Evolutionary conservation across 1,139 yeast genomes (phyloP).

Genomic region (Lodderomyces pseudojiufengensis): DNA sequence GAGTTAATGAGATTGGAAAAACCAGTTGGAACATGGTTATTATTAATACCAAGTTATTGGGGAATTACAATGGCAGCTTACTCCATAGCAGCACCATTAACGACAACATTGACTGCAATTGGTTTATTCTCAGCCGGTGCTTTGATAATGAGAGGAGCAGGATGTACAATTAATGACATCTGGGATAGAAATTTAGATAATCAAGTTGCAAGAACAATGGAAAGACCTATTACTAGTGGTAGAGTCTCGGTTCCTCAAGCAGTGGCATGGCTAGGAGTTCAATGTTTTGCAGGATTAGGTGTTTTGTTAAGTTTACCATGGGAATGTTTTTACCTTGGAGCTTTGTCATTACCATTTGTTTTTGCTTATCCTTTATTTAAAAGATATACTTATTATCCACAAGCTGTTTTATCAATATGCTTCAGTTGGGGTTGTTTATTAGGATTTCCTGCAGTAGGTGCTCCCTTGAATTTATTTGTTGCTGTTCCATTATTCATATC

Average conservation of each 20-base stretch:
- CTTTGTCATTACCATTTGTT: slow-evolving; percentile 75
- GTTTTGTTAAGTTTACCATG: slow-evolving; percentile 70
- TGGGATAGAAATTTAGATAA: slow-evolving; percentile 79
- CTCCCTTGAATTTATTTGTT: slow-evolving; percentile 68
- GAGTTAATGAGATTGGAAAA: slow-evolving; percentile 88
- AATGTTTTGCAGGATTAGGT: slow-evolving; percentile 71
- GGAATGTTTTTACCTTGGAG: slow-evolving; percentile 80
- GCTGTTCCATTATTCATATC: slow-evolving; percentile 77
- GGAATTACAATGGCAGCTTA: slow-evolving; percentile 84
- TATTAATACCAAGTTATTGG: slow-evolving; percentile 79
- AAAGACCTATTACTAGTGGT: slow-evolving; percentile 89
- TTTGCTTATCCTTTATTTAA: slow-evolving; percentile 90
- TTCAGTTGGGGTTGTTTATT: slow-evolving; percentile 94
- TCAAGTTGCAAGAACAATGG: slow-evolving; percentile 82
- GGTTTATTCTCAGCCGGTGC: slow-evolving; percentile 79
- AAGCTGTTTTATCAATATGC: slow-evolving; percentile 72
- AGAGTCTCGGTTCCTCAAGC: slow-evolving; percentile 74
- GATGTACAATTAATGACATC: slow-evolving; percentile 92
- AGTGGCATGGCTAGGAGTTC: slow-evolving; percentile 66
- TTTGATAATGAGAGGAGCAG: slow-evolving; percentile 93
- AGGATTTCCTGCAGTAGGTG: slow-evolving; percentile 93
- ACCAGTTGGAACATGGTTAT: slow-evolving; percentile 87
- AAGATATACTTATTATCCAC: slow-evolving; percentile 93
- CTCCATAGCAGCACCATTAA: slow-evolving; percentile 62
- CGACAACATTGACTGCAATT: slow-evolving; percentile 56